Evolutionary conservation across 768 basidiomycete species (phyloP).

Genomic region (Leccinum obscurum): DNA sequence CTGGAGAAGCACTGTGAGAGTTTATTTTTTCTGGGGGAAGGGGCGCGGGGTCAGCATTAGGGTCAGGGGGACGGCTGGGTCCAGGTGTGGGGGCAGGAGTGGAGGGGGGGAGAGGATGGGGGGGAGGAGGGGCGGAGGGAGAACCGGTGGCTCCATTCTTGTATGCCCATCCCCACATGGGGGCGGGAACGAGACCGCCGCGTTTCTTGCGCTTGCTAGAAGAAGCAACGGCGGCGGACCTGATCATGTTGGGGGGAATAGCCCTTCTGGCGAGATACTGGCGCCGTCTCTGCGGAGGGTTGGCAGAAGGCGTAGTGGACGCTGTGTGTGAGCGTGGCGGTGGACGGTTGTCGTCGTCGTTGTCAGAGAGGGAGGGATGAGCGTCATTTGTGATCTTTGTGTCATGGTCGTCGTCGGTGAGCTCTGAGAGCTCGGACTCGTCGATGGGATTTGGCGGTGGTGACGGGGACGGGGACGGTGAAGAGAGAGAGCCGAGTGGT

Average conservation of each 20-base stretch:
- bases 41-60: background rate
- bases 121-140: constrained; percentile 9
- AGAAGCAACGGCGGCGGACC: constrained; percentile 9
- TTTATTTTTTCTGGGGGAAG: constrained; percentile 7
- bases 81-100: background rate
- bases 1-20: constrained; percentile 22
- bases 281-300: constrained; percentile 15
- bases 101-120: constrained; percentile 6
- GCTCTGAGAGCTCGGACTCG: constrained; percentile 80
- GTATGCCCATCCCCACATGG: constrained; percentile 86
- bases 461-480: constrained; percentile 71
- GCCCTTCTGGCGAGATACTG: constrained; percentile 8
- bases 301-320: background rate
- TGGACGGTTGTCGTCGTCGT: constrained; percentile 20
- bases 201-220: constrained; percentile 48
- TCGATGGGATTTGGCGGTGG: constrained; percentile 41
- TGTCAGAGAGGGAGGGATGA: constrained; percentile 26
- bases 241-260: constrained; percentile 1
- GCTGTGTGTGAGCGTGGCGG: constrained; percentile 21
- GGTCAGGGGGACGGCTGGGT: constrained; percentile 8
- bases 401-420: constrained; percentile 81
- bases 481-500: constrained; percentile 62
- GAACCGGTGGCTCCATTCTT: constrained; percentile 39
- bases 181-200: constrained; percentile 70
- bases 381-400: constrained; percentile 33